Evolutionary conservation across 108 stramenopile species (phyloP), one percentile per base, ranked within the genome.

Genomic region (Discostella stelligeroides): DNA sequence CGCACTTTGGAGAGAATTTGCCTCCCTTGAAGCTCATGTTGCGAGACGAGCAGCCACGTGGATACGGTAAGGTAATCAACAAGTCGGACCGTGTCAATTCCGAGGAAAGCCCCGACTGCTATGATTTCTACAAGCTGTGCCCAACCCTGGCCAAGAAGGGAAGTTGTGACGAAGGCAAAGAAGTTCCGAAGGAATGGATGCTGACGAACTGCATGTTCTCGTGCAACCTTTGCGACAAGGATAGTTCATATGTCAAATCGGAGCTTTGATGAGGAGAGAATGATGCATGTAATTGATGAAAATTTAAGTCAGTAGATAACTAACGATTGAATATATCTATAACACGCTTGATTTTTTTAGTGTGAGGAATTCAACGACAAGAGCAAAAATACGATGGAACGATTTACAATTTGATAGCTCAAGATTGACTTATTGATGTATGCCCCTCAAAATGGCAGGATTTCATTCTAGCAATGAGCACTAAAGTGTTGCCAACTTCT

Each of bases 31-130:
- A 65, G 17, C 73, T 63, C 14, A 63, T 71, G 42, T 72, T 83
- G 18, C 68, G 75, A 28, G 86, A 89, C 37, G 85, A 86, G 55
- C 82, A 84, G 73, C 88, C 88, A 10, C 66, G 88, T 21, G 88
- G 88, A 55, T 69, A 66, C 18, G 82, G 82, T 20, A 62, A 75
- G 42, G 81, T 87, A 10, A 78, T 87, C 50, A 80, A 70, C 40
- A 64, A 30, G 14, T 63, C 74, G 21, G 68, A 80, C n/a, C 60
- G 74, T 28, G 73, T 80, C 5, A 75, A 80, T 63, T 48, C 14
- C 37, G 58, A 60, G 39, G 79, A 75, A 25, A 80, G 59, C 57
- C 73, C 73, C 15, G 60, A 47, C 25, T 80, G 79, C 46, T 75
- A 75, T 64, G 79, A 80, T 64, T 58, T 69, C 45, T 80, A 75